These are phyloP conservation scores for Lanzia echinophila DNA, from an alignment of 2,329 filamentous ascomycete genomes.

Conservation along the genomic window DNA sequence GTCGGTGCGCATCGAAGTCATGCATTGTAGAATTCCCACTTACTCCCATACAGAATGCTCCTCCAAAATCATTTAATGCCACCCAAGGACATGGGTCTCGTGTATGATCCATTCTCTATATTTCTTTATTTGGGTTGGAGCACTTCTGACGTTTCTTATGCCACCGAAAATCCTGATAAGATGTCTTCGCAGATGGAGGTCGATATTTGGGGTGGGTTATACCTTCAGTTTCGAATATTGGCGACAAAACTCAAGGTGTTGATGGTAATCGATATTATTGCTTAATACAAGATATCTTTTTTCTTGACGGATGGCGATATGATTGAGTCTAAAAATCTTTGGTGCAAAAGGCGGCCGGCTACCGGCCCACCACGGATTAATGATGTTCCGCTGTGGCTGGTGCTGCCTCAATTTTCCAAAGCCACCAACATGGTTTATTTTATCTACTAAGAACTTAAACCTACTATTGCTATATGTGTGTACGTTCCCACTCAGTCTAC, in stretches of 20 bases:
- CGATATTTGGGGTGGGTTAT: no score
- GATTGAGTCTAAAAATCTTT: no score
- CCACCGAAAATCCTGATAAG: neutral
- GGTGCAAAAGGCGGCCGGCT: no score
- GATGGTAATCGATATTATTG: neutral
- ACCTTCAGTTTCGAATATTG: no score
- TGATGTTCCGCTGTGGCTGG: no score
- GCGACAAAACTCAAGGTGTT: neutral
- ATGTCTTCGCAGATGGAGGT: neutral
- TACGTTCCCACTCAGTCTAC: no score
- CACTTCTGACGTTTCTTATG: neutral
- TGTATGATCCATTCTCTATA: constrained; percentile 75
- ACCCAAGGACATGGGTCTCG: constrained; percentile 97
- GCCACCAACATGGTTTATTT: no score
- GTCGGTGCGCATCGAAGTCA: neutral
- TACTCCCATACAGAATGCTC: constrained; percentile 95
- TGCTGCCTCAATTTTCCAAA: no score
- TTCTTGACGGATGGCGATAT: no score
- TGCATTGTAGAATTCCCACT: constrained; percentile 33
- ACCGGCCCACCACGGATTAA: no score
- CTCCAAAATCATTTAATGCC: constrained; percentile 93
- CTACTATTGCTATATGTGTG: no score
- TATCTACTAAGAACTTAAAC: no score
- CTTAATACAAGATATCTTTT: neutral
- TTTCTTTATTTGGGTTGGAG: neutral